Evolutionary conservation across 176 grass and related monocot species (phyloP).

Genomic region (Musa troglodytarum): DNA sequence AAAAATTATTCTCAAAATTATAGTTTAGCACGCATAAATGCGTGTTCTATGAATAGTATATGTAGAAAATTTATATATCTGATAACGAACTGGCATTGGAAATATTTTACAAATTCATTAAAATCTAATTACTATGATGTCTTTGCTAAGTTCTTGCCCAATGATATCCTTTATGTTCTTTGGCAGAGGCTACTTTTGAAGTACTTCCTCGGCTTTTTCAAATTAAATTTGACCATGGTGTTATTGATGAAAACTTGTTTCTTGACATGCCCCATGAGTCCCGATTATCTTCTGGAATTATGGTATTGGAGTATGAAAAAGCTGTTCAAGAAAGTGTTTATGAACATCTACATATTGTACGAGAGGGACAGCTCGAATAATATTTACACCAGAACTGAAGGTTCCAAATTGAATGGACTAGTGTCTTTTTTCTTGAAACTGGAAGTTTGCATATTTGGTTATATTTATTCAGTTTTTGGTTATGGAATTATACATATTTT

Average conservation of each 20-base stretch:
- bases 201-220: slow-evolving; percentile 91
- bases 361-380: slow-evolving; percentile 83
- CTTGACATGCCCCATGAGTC: slow-evolving; percentile 79
- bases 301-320: slow-evolving; percentile 83
- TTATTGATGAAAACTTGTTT: slow-evolving; percentile 77
- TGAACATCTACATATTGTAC: slow-evolving; percentile 83
- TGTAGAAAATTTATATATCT: neutral
- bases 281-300: slow-evolving; percentile 60
- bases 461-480: slow-evolving; percentile 3
- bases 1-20: neutral
- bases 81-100: neutral
- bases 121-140: no score
- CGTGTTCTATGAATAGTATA: neutral
- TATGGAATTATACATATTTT: slow-evolving; percentile 12
- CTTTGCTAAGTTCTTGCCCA: neutral
- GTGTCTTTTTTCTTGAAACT: neutral
- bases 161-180: slow-evolving; percentile 7
- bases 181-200: slow-evolving; percentile 76
- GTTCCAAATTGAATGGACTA: slow-evolving; percentile 13
- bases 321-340: slow-evolving; percentile 88
- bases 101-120: no score
- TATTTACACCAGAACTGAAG: slow-evolving; percentile 96
- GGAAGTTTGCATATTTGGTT: neutral
- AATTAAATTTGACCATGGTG: slow-evolving; percentile 95
- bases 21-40: neutral